phyloP scores from a whole-genome alignment of 768 basidiomycete genomes.

The Suillus tomentosus region DNA sequence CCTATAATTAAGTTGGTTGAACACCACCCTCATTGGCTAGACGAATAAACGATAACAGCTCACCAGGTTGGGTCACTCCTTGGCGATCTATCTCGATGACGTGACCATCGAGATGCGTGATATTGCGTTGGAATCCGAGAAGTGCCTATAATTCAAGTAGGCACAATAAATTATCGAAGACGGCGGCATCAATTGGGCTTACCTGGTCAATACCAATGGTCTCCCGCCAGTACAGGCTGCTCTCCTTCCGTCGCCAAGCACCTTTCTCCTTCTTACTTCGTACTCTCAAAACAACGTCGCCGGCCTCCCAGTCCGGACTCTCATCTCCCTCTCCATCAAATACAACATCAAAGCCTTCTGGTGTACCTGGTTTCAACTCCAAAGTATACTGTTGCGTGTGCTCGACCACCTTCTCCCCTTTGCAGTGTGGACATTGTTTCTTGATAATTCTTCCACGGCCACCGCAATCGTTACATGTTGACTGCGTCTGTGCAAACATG shows the following conservation, averaged over 20 bases:
- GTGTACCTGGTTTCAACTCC: slow-evolving; percentile 84
- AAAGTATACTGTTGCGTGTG: slow-evolving; percentile 82
- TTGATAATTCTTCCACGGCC: slow-evolving; percentile 83
- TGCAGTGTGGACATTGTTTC: slow-evolving; percentile 79
- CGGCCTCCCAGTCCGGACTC: slow-evolving; percentile 93
- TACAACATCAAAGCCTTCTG: slow-evolving; percentile 90
- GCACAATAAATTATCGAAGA: neutral
- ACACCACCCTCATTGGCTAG: neutral
- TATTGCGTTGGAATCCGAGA: slow-evolving; percentile 91
- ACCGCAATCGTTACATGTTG: slow-evolving; percentile 79
- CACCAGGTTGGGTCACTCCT: slow-evolving; percentile 91
- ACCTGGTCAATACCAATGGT: slow-evolving; percentile 90
- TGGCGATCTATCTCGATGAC: slow-evolving; percentile 65
- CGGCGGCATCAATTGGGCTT: slow-evolving; percentile 1
- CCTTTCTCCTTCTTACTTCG: slow-evolving; percentile 77
- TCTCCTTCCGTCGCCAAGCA: slow-evolving; percentile 88
- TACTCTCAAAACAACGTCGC: slow-evolving; percentile 88
- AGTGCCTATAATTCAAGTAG: slow-evolving; percentile 60
- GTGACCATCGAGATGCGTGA: slow-evolving; percentile 92
- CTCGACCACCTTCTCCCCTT: slow-evolving; percentile 79
- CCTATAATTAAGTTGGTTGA: slow-evolving; percentile 42
- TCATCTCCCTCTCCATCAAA: slow-evolving; percentile 98
- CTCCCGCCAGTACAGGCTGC: slow-evolving; percentile 89
- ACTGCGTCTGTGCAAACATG: slow-evolving; percentile 90
- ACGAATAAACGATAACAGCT: slow-evolving; percentile 18